Base-by-base conservation (phyloP, 139 green algal genomes). In the Coelastrella sp. region DNA sequence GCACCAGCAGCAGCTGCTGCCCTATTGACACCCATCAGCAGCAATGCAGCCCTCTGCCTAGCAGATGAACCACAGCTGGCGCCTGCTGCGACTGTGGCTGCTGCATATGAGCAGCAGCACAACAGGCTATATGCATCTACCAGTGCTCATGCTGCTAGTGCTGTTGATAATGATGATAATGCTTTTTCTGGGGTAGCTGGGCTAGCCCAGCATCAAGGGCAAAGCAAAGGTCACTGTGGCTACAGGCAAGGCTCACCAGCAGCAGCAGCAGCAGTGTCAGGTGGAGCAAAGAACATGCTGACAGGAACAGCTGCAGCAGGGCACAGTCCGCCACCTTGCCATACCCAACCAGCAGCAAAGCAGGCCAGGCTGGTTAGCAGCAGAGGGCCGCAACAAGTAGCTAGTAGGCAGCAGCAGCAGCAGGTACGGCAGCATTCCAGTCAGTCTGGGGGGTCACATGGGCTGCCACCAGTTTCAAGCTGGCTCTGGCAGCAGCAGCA, bases 231-330 rank as follows among this genome's bases (percentile, higher is more conserved):
- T n/a, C n/a, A n/a, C n/a, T n/a, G n/a, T n/a, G n/a, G n/a, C n/a
- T n/a, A n/a, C n/a, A n/a, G n/a, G n/a, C n/a, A n/a, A n/a, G n/a
- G n/a, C n/a, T n/a, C n/a, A n/a, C n/a, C n/a, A n/a, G 66, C 66
- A 75, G 66, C 35, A n/a, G 66, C 66, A 76, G 66, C 35, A 27
- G 35, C 35, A 76, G 35, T 76, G 66, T 27, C 35, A 50, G 66
- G 35, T n/a, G n/a, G n/a, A n/a, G n/a, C n/a, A n/a, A n/a, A n/a
- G n/a, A n/a, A n/a, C n/a, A n/a, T n/a, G n/a, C n/a, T n/a, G n/a
- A n/a, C 45, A 45, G 71, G 3, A 45, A 45, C 8, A 63, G 2
- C 35, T n/a, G 76, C 53, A 45, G 38, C 21, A 50, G 15, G 27
- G 19, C 53, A 27, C 7, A 66, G 50, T 48, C 45, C 5, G 4